Percentiles rank a stretch among this genome's conserved stretches.
These are phyloP conservation scores for Gentiana dahurica DNA, from an alignment of 257 asterid species.

Conservation along the genomic window DNA sequence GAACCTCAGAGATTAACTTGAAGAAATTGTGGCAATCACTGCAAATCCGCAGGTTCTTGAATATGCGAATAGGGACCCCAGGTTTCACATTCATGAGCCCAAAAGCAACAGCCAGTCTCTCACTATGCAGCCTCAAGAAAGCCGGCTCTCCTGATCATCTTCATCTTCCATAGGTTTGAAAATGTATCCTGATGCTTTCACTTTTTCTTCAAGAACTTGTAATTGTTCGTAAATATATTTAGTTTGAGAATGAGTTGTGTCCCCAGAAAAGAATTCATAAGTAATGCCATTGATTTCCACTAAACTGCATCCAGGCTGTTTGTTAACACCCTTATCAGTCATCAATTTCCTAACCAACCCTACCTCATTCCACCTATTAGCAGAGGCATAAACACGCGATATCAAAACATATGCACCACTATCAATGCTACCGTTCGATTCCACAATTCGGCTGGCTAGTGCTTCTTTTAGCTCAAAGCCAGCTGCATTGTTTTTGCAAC, in stretches of 20 bases:
- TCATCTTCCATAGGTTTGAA: constrained; percentile 52
- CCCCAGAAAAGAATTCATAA: constrained; percentile 76
- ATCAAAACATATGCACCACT: constrained; percentile 65
- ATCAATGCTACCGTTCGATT: constrained; percentile 16
- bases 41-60: constrained; percentile 58
- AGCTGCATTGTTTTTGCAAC: constrained; percentile 29
- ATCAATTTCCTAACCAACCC: constrained; percentile 57
- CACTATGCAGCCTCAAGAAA: constrained; percentile 52
- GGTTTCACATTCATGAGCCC: constrained; percentile 47
- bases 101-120: constrained; percentile 59
- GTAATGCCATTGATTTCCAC: constrained; percentile 48
- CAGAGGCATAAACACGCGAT: constrained; percentile 60
- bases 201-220: constrained; percentile 36
- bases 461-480: constrained; percentile 47
- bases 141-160: constrained; percentile 31
- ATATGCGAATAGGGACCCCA: constrained; percentile 45
- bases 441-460: constrained; percentile 40
- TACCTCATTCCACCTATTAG: constrained; percentile 66
- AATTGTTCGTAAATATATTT: constrained; percentile 35
- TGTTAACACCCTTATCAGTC: constrained; percentile 49
- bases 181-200: constrained; percentile 38
- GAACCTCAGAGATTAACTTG: constrained; percentile 34
- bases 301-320: constrained; percentile 69
- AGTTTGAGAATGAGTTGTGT: constrained; percentile 46
- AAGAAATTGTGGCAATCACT: constrained; percentile 51